These are phyloP conservation scores for Chlorella sp. DNA, from an alignment of 139 green algal genomes.

Conservation along the genomic window DNA sequence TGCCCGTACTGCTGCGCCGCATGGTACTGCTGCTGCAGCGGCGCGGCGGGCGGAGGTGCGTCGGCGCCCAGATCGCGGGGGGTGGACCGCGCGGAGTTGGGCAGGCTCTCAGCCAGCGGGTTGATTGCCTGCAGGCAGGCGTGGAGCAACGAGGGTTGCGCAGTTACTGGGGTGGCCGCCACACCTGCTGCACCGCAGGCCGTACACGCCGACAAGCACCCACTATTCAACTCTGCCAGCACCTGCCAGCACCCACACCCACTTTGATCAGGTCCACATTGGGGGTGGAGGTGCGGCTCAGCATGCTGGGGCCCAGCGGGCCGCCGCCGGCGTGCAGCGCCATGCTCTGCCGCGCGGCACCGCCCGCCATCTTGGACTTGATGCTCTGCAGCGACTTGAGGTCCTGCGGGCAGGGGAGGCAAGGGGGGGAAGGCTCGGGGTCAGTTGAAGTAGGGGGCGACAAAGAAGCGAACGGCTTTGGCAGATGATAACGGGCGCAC, in stretches of 20 bases:
- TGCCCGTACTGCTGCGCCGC: background rate
- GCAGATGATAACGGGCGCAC: no score
- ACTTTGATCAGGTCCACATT: slow-evolving; percentile 13
- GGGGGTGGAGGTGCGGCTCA: background rate
- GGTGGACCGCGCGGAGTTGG: slow-evolving; percentile 2
- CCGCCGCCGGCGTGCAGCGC: background rate
- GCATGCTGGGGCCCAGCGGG: background rate
- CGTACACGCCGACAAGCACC: no score
- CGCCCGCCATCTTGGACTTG: slow-evolving; percentile 33
- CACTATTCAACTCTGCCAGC: no score
- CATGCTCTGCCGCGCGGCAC: slow-evolving; percentile 1
- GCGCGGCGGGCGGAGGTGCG: background rate
- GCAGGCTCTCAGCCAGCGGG: background rate
- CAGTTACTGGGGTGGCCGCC: no score
- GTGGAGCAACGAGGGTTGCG: background rate
- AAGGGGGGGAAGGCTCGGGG: no score
- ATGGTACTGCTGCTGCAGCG: slow-evolving; percentile 16
- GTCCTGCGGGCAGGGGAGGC: no score
- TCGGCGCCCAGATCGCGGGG: background rate
- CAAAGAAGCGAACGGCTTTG: no score
- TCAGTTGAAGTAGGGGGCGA: no score
- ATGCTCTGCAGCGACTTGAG: slow-evolving; percentile 24
- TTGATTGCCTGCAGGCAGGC: background rate
- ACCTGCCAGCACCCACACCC: no score
- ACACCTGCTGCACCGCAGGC: no score